These are phyloP conservation scores for Fusarium sp. DNA, from an alignment of 2,329 filamentous ascomycete genomes.

Conservation along the genomic window DNA sequence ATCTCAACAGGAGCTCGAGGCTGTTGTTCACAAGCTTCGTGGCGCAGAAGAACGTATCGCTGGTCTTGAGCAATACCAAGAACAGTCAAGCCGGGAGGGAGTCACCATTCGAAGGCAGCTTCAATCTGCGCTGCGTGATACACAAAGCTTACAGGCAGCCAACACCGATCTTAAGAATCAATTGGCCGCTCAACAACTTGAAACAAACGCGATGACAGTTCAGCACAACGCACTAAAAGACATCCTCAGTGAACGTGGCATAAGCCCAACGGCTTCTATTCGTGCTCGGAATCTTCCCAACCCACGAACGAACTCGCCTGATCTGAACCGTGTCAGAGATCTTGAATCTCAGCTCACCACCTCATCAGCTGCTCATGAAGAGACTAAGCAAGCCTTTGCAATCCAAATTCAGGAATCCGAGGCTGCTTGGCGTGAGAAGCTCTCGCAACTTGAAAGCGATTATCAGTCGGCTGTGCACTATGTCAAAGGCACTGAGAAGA, in stretches of 20 bases:
- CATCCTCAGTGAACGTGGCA: conserved; percentile 87
- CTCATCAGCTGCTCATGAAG: conserved; percentile 83
- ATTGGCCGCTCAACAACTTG: conserved; percentile 86
- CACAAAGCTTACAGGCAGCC: conserved; percentile 81
- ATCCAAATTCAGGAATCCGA: conserved; percentile 88
- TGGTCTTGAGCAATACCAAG: conserved; percentile 94
- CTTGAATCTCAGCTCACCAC: conserved; percentile 88
- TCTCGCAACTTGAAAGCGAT: conserved; percentile 93
- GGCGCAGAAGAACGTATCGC: conserved; percentile 96
- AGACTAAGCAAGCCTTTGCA: conserved; percentile 81
- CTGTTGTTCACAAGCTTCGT: conserved; percentile 86
- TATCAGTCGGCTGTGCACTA: conserved; percentile 99
- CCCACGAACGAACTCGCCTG: conserved; percentile 77
- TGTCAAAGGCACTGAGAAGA: conserved; percentile 98
- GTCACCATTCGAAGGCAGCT: conserved; percentile 90
- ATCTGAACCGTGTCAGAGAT: conserved; percentile 81
- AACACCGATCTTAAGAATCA: conserved; percentile 86
- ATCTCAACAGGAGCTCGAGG: conserved; percentile 89
- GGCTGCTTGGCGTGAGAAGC: conserved; percentile 87
- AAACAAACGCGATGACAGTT: conserved; percentile 91
- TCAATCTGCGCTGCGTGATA: conserved; percentile 84
- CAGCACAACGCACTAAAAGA: conserved; percentile 95
- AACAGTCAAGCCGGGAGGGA: conserved; percentile 94
- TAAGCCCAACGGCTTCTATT: conserved; percentile 78
- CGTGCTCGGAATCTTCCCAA: conserved; percentile 80